Evolutionary conservation across 495 filamentous ascomycete species (phyloP), one percentile per base, ranked within the genome.

Genomic region (Hyphodiscus hymeniophilus): DNA sequence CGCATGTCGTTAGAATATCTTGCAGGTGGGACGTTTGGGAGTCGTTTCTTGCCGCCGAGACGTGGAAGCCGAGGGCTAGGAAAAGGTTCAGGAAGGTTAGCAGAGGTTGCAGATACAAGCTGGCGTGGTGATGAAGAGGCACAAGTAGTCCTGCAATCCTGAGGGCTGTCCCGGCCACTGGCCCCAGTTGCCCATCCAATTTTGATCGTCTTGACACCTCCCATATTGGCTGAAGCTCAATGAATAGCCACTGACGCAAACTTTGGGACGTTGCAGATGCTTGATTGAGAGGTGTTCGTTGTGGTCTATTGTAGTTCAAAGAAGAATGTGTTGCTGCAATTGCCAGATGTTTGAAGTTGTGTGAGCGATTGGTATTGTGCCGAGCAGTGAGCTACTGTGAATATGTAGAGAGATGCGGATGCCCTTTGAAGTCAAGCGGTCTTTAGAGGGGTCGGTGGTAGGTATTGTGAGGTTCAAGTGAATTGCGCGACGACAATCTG

Each of bases 41-140:
- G 36, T 16, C 23, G 32, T n/a, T 18, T 20, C 30, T 45, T 24
- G 31, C 22, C 32, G n/a, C n/a, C n/a, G n/a, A 8, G 17, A 47
- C 20, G 34, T 17, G 16, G 43, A 20, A 34, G 18, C 10, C 26
- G 26, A 30, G 45, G 30, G 26, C 38, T 48, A 52, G 52, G 52
- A 49, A 58, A 57, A 23, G 50, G 49, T 58, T 48, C 46, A 56
- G 42, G 54, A 20, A 57, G 34, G 44, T 56, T 45, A 56, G 57
- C 52, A 43, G 20, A 18, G 15, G 21, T 18, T 33, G 18, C 16
- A 18, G 51, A 48, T 44, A 15, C 11, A n/a, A n/a, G n/a, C n/a
- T n/a, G n/a, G n/a, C n/a, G n/a, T 17, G 32, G 33, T 36, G 43
- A 53, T 28, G 16, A 28, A 7, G 33, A 36, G 24, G 22, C 20